A percentile compares a stretch with the other conserved stretches of the same genome.
Evolutionary conservation across 1,284 basidiomycete genomes (phyloP).

Genomic region (Hemileia vastatrix): DNA sequence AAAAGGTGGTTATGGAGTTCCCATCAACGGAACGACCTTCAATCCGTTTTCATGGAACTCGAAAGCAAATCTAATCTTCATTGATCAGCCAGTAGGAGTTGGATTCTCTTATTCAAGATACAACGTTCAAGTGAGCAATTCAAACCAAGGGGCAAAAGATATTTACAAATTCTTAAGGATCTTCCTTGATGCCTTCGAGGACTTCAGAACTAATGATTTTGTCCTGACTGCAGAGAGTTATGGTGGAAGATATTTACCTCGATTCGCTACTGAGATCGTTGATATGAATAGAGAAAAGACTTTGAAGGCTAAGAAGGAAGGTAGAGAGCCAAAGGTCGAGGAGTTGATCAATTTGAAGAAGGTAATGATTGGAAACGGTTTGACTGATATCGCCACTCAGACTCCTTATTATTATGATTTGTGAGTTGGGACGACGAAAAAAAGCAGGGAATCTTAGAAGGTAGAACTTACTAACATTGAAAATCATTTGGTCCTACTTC

Average conservation of each 20-base stretch:
- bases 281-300: constrained; percentile 61
- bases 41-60: constrained; percentile 59
- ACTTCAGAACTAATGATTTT: constrained; percentile 36
- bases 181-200: constrained; percentile 37
- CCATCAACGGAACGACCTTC: constrained; percentile 53
- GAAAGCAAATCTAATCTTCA: constrained; percentile 60
- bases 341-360: constrained; percentile 72
- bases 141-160: constrained; percentile 31
- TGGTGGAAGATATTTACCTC: constrained; percentile 65
- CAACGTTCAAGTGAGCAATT: no score
- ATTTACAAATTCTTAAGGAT: constrained; percentile 38
- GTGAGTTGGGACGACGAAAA: no score
- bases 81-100: constrained; percentile 62
- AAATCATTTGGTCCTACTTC: no score
- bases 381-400: constrained; percentile 49
- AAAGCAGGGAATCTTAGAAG: no score
- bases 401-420: no score
- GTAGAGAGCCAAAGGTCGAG: constrained; percentile 57
- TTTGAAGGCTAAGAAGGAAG: constrained; percentile 49
- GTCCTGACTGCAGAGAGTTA: constrained; percentile 38
- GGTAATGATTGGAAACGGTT: constrained; percentile 63
- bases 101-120: constrained; percentile 63
- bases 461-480: no score
- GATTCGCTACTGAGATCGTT: constrained; percentile 67
- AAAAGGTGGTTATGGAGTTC: constrained; percentile 26